Evolutionary conservation across 352 stramenopile species (phyloP).

Genomic region (Phytopythium vexans): DNA sequence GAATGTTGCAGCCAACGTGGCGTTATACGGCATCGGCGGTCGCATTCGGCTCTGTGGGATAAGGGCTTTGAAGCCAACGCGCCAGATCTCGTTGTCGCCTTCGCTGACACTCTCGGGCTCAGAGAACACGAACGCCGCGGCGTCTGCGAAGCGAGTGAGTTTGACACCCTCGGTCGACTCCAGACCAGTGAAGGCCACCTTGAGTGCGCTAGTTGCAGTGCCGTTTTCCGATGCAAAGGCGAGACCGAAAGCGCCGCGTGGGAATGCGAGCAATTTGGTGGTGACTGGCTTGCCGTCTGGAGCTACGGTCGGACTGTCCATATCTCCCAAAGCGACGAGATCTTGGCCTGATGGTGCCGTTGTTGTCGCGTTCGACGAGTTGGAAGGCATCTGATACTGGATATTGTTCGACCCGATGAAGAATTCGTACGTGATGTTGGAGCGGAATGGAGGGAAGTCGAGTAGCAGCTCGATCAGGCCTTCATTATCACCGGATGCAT

Average conservation of each 20-base stretch:
- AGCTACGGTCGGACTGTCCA: not conserved
- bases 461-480: conserved; percentile 15
- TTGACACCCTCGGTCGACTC: not conserved
- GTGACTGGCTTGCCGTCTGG: conserved; percentile 2
- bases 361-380: not conserved
- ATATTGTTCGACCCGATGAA: conserved; percentile 7
- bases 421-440: not conserved
- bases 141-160: conserved; percentile 8
- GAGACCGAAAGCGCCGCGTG: conserved; percentile 17
- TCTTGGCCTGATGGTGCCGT: not conserved
- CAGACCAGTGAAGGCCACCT: conserved; percentile 16
- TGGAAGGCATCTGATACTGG: not conserved
- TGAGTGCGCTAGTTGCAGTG: conserved; percentile 8
- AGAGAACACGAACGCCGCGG: conserved; percentile 10
- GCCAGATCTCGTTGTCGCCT: conserved; percentile 8
- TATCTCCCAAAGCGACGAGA: not conserved
- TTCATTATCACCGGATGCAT: conserved; percentile 9
- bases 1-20: not conserved
- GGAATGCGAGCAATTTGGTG: conserved; percentile 11
- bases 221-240: conserved; percentile 10
- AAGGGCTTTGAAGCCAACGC: conserved; percentile 10
- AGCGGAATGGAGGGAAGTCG: not conserved
- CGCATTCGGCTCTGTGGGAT: conserved; percentile 11
- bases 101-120: conserved; percentile 4
- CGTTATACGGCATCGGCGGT: conserved; percentile 13